Evolutionary conservation across 805 yeast species (phyloP), one percentile per base, ranked within the genome.

Genomic region (Lachancea quebecensis): DNA sequence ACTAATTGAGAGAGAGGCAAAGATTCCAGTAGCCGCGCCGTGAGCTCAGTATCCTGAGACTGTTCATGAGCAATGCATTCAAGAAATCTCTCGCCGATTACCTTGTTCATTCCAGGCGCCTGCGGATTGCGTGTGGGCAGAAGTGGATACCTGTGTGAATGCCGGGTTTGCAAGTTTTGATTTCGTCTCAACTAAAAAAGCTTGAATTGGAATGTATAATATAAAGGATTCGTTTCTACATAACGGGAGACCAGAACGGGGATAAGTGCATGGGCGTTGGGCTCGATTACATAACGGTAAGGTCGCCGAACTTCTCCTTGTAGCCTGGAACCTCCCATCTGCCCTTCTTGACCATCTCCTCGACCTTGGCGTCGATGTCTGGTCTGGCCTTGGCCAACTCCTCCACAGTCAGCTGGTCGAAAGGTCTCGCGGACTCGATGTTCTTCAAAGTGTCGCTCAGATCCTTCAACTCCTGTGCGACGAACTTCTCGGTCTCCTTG

Each of bases 261-360:
- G 4, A 7, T 7, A 21, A 21, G 25, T 21, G 25, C 25, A 7
- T 21, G 7, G 7, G 7, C 7, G 4, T 21, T 7, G 25, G 25
- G 25, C 25, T 21, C 25, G 25, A 11, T 50, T 58, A 72, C 97
- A 91, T 93, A 69, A 89, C 88, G 63, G 91, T 88, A 73, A 91
- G 80, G 69, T 85, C 87, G 71, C 98, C 98, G 70, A 93, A 93
- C 82, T 90, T 93, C 73, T 93, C 98, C 73, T 85, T 82, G 82
- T 93, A 93, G 62, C 96, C 96, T 62, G 98, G 98, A 59, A 90
- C 95, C 65, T 86, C 87, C 95, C 96, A 90, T 77, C 85, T 85
- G 72, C 96, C 96, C 78, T 90, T 83, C 79, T 83, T 80, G 62
- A 93, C 89, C 93, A 91, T 83, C 74, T 88, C 88, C 63, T 74